phyloP scores from a whole-genome alignment of 805 yeast genomes.

The Nakazawaea ernobii region DNA sequence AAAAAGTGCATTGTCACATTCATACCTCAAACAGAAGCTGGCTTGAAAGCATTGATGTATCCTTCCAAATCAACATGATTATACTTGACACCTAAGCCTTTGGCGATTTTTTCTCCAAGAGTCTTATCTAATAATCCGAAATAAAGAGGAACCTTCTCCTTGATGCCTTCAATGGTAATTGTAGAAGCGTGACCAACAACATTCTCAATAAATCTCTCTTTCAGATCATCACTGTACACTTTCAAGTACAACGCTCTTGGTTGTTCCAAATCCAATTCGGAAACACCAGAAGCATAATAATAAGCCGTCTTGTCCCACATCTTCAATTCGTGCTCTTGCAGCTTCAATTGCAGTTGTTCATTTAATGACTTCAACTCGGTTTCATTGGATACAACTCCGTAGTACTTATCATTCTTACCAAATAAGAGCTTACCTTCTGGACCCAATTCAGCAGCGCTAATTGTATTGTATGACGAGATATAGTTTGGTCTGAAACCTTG shows the following conservation, averaged over 20 bases:
- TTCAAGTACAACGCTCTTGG: conserved; percentile 37
- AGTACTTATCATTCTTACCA: conserved; percentile 21
- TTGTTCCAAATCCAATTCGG: conserved; percentile 41
- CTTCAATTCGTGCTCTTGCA: conserved; percentile 30
- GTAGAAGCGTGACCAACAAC: conserved; percentile 33
- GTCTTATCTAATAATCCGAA: conserved; percentile 37
- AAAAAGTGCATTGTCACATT: not conserved
- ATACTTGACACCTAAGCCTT: conserved; percentile 34
- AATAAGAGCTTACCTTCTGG: conserved; percentile 19
- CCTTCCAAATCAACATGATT: conserved; percentile 27
- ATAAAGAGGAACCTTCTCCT: conserved; percentile 32
- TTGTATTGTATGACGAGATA: conserved; percentile 35
- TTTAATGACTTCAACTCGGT: conserved; percentile 21
- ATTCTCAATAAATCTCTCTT: conserved; percentile 29
- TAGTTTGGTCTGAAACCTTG: conserved; percentile 48
- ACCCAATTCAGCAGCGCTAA: conserved; percentile 15
- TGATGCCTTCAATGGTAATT: conserved; percentile 24
- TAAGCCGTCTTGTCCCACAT: conserved; percentile 31
- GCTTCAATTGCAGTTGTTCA: conserved; percentile 24
- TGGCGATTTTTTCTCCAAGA: conserved; percentile 33
- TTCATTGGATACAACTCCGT: conserved; percentile 28
- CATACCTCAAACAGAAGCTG: conserved; percentile 4
- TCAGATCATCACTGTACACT: conserved; percentile 28
- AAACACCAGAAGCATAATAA: conserved; percentile 33
- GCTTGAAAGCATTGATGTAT: conserved; percentile 20